Base-by-base conservation (phyloP, 176 grass and related monocot genomes). In the Poa pratensis region DNA sequence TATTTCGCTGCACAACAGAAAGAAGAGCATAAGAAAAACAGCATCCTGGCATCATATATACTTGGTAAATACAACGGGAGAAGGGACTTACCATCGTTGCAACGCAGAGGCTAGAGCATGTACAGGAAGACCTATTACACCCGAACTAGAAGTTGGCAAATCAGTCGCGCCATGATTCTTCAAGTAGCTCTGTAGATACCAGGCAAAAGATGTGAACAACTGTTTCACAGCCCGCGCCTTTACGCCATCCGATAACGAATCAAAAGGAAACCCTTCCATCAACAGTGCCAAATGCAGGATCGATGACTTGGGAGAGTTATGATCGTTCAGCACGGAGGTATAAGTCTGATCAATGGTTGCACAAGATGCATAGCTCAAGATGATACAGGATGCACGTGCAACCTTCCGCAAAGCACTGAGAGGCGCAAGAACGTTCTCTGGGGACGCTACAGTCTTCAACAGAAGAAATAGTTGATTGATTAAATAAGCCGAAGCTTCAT, bases 181-280 rank as follows among this genome's bases (percentile, higher is more conserved):
- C 70, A 79, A 87, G 63, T 86, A 89, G 65, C 61, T 79, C 86
- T 98, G 85, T 75, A 94, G 63, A 91, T 92, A 92, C 80, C 61
- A 73, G 86, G 79, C 73, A 90, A 98, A 87, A 60, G 80, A 83
- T 67, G 77, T 82, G 69, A 87, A 80, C 70, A 98, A 66, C 72
- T 93, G 89, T 74, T 75, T 91, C 46, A 92, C 82, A 69, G 91
- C 91, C 87, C 78, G 69, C 66, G 37, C 82, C 82, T 87, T 93
- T 62, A 76, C 66, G 63, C 84, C 82, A 86, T 67, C 86, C 80
- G 91, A 93, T 70, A 98, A 90, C 74, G 82, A 93, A 68, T 89
- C 89, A 63, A 95, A 90, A 90, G 93, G 91, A 79, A 98, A 98
- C 17, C 93, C 91, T 84, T 98, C 96, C 91, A 89, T 92, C 69